phyloP scores from a whole-genome alignment of 179 eudicot species.

The Pouteria campechiana region DNA sequence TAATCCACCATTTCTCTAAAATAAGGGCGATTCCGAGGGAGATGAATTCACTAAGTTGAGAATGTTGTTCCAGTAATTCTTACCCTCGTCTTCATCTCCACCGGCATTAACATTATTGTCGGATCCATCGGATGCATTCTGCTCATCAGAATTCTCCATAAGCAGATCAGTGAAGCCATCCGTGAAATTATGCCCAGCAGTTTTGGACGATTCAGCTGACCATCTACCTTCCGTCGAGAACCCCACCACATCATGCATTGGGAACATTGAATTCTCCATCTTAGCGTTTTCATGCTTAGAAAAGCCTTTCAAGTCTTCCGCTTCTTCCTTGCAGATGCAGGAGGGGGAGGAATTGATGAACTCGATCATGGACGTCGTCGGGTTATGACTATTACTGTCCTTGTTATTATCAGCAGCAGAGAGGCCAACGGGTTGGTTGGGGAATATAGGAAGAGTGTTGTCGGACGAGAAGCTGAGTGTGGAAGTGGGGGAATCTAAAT shows the following conservation, averaged over 20 bases:
- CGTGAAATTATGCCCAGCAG: slow-evolving; percentile 27
- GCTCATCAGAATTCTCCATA: slow-evolving; percentile 19
- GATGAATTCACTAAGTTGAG: slow-evolving; percentile 80
- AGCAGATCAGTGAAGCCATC: slow-evolving; percentile 66
- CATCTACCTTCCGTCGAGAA: slow-evolving; percentile 7
- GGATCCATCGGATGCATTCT: slow-evolving; percentile 8
- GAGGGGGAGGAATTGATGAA: slow-evolving; percentile 16
- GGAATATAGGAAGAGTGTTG: slow-evolving; percentile 12
- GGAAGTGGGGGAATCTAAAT: slow-evolving; percentile 73
- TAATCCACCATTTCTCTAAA: too few relatives aligned
- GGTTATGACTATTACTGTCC: slow-evolving; percentile 17
- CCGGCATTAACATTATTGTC: slow-evolving; percentile 14
- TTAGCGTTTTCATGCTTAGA: slow-evolving; percentile 15
- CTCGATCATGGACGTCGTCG: slow-evolving; percentile 25
- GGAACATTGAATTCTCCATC: slow-evolving; percentile 22
- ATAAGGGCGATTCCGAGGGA: slow-evolving; percentile 56
- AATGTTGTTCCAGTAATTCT: slow-evolving; percentile 86
- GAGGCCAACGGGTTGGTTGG: too few relatives aligned
- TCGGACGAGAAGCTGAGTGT: slow-evolving; percentile 65
- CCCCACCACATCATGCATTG: slow-evolving; percentile 7
- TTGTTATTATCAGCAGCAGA: too few relatives aligned
- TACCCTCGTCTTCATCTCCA: slow-evolving; percentile 43
- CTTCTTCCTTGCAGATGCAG: slow-evolving; percentile 32
- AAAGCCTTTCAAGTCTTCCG: slow-evolving; percentile 13
- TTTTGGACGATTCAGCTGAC: neutral